Evolutionary conservation across 148 eudicot species (phyloP).

Genomic region (Amaranthus cruentus): DNA sequence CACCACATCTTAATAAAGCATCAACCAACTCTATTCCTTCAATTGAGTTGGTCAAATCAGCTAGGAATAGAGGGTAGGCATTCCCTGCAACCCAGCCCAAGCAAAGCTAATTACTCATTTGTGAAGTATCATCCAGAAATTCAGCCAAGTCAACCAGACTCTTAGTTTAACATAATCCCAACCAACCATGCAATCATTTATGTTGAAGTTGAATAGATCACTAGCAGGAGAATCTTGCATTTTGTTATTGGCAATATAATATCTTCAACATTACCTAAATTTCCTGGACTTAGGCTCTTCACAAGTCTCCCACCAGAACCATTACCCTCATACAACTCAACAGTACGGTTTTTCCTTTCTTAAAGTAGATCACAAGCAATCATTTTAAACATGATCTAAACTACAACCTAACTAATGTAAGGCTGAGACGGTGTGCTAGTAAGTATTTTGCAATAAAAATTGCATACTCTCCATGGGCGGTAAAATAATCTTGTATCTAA

Average conservation of each 20-base stretch:
- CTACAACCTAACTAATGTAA: slow-evolving; percentile 78
- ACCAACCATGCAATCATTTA: slow-evolving; percentile 77
- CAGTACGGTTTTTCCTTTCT: slow-evolving; percentile 87
- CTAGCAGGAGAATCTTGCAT: slow-evolving; percentile 95
- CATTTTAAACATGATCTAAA: slow-evolving; percentile 79
- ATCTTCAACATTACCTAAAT: slow-evolving; percentile 91
- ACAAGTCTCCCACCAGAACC: slow-evolving; percentile 78
- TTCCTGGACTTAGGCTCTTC: slow-evolving; percentile 92
- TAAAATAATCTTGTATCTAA: slow-evolving; percentile 68
- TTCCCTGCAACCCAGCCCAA: slow-evolving; percentile 93
- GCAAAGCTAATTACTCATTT: slow-evolving; percentile 77
- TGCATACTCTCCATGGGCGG: slow-evolving; percentile 93
- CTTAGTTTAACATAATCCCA: slow-evolving; percentile 68
- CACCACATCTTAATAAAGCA: slow-evolving; percentile 85
- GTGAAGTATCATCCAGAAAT: slow-evolving; percentile 93
- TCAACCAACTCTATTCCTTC: slow-evolving; percentile 71
- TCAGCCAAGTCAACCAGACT: slow-evolving; percentile 68
- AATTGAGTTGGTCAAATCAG: slow-evolving; percentile 52
- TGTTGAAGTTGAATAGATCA: slow-evolving; percentile 60
- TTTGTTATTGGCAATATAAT: slow-evolving; percentile 87
- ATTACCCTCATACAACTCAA: slow-evolving; percentile 91
- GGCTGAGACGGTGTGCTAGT: slow-evolving; percentile 86
- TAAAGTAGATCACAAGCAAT: slow-evolving; percentile 80
- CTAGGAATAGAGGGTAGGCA: slow-evolving; percentile 53
- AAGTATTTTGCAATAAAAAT: slow-evolving; percentile 74